Conservation (phyloP, 1,284 basidiomycete genomes). For the Tranzscheliella williamsii region DNA sequence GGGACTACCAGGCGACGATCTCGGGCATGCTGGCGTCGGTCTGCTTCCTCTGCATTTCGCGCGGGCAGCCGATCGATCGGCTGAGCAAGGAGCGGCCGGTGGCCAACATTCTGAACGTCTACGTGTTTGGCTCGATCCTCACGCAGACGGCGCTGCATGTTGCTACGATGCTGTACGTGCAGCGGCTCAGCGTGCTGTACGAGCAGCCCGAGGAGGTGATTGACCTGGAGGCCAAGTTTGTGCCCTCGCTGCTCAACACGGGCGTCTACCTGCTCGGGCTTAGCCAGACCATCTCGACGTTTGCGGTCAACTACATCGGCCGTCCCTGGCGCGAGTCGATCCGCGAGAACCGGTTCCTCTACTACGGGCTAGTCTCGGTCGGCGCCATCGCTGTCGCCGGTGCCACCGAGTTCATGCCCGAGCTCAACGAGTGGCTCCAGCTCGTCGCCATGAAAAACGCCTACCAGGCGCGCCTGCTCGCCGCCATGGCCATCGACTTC, state of each 20-base stretch:
- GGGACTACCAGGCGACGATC: conserved; percentile 59
- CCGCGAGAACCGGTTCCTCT: conserved; percentile 53
- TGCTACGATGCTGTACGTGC: conserved; percentile 55
- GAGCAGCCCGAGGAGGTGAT: conserved; percentile 47
- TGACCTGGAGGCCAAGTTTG: conserved; percentile 58
- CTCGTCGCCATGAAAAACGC: conserved; percentile 82
- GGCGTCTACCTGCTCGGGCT: conserved; percentile 57
- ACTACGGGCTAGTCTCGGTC: conserved; percentile 51
- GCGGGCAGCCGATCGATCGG: conserved; percentile 55
- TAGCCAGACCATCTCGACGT: conserved; percentile 57
- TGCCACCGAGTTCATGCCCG: conserved; percentile 79
- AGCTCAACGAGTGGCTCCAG: conserved; percentile 94
- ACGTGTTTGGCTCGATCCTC: conserved; percentile 55
- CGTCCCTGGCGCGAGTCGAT: conserved; percentile 55
- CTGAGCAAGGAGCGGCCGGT: conserved; percentile 55
- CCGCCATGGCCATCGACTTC: conserved; percentile 84
- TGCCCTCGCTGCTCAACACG: conserved; percentile 56
- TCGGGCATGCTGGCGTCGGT: conserved; percentile 52
- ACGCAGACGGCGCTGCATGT: conserved; percentile 58
- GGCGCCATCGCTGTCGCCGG: conserved; percentile 51
- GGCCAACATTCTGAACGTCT: conserved; percentile 53
- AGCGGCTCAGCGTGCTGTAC: conserved; percentile 34
- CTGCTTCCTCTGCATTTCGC: conserved; percentile 59
- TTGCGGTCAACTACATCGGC: conserved; percentile 60
- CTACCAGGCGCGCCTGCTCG: conserved; percentile 63